Base-by-base conservation (phyloP, 2,329 filamentous ascomycete genomes). In the Juglanconis juglandina region DNA sequence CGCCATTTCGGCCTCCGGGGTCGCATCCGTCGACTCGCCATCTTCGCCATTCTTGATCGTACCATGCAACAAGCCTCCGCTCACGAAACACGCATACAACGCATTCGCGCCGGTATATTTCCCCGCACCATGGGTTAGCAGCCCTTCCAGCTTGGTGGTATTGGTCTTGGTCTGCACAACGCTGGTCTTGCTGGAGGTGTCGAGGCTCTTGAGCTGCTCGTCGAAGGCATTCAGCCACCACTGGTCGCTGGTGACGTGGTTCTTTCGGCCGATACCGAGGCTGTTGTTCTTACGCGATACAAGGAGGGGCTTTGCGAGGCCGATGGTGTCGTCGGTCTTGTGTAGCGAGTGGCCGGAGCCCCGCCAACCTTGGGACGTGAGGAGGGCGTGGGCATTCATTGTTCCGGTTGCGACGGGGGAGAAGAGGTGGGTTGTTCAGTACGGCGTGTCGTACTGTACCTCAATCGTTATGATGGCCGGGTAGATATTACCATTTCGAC, bases 161-260 rank as follows among this genome's bases (percentile, higher is more conserved):
- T 75, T 10, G 14, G 37, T 30, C 64, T 84, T 72, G 61, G 84
- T 82, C 79, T 88, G 76, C 66, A 83, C 75, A 59, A 86, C 77
- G 66, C 79, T 76, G 56, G 85, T 81, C 66, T 83, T 75, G 65
- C 80, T 79, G 32, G 81, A 80, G 1, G 83, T 86, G 70, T 90
- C 89, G 56, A 96, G 81, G 4, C 88, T 90, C 73, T 95, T 90
- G 65, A 97, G 78, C 59, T 93, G 92, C 72, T 92, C 88, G 75
- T 98, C 94, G 67, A 96, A 97, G 10, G 95, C 95, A 61, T 91
- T 89, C 75, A 96, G 82, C 95, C 95, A 99, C 95, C 95, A 99
- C 73, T 96, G 92, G 71, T 97, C 94, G 67, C 81, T 84, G 30
- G 82, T 84, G 64, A 81, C 81, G 64, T 86, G 83, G 60, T 81